A percentile compares a stretch with the other conserved stretches of the same genome.
phyloP scores from a whole-genome alignment of 805 yeast genomes.

The Suhomyces prunicola region DNA sequence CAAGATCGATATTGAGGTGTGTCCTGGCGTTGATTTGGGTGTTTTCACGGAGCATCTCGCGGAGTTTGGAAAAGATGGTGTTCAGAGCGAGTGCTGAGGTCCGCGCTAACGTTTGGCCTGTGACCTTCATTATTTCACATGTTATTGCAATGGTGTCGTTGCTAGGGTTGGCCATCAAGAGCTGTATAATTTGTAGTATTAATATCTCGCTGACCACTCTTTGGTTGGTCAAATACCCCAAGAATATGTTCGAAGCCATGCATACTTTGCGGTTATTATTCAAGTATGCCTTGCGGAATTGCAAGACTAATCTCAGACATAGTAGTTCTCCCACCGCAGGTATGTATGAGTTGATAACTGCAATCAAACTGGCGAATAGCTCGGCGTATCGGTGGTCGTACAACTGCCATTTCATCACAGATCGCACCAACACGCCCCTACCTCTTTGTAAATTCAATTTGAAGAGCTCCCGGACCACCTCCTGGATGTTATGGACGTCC shows the following conservation, averaged over 20 bases:
- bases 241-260: slow-evolving; percentile 43
- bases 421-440: slow-evolving; percentile 56
- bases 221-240: slow-evolving; percentile 63
- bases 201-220: slow-evolving; percentile 43
- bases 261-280: slow-evolving; percentile 45
- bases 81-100: slow-evolving; percentile 44
- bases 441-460: slow-evolving; percentile 58
- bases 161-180: slow-evolving; percentile 41
- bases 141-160: slow-evolving; percentile 57
- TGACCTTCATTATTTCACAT: slow-evolving; percentile 44
- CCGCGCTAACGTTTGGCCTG: slow-evolving; percentile 51
- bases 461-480: slow-evolving; percentile 49
- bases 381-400: slow-evolving; percentile 39
- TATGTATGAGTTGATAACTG: slow-evolving; percentile 61
- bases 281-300: slow-evolving; percentile 54
- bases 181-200: slow-evolving; percentile 33
- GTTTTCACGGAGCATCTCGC: slow-evolving; percentile 59
- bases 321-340: slow-evolving; percentile 67
- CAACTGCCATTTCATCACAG: slow-evolving; percentile 53
- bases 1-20: slow-evolving; percentile 45
- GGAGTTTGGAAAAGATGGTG: slow-evolving; percentile 55
- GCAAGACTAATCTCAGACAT: slow-evolving; percentile 50
- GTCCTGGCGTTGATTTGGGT: slow-evolving; percentile 33
- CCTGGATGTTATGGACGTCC: slow-evolving; percentile 45
- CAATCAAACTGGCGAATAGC: slow-evolving; percentile 54